Conservation (phyloP, 345 rosid species). For the Eucalyptus cloeziana region DNA sequence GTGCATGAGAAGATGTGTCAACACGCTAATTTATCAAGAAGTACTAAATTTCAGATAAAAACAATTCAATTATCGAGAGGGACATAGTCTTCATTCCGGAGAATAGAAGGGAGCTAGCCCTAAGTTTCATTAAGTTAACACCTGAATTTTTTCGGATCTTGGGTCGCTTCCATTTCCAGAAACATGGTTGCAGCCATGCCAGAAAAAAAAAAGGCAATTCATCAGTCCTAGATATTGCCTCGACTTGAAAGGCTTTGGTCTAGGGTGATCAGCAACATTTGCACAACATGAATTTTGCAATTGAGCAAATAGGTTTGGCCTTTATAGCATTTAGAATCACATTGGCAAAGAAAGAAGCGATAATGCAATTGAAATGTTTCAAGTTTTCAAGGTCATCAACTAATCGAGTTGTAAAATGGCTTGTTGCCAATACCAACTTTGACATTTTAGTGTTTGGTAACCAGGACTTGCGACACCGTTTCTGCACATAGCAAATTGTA, state of each 20-base stretch:
- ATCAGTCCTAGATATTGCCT: background rate
- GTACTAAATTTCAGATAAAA: background rate
- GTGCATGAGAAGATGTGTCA: background rate
- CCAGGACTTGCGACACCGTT: background rate
- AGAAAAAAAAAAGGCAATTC: background rate
- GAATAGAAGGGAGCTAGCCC: background rate
- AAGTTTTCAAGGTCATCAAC: background rate
- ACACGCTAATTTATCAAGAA: background rate
- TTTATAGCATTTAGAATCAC: background rate
- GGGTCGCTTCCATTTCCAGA: constrained; percentile 17
- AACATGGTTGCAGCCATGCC: background rate
- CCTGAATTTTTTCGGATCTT: constrained; percentile 40
- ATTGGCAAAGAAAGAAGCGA: background rate
- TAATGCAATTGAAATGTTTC: background rate
- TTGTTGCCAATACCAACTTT: background rate
- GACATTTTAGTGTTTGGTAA: background rate
- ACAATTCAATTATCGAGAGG: background rate
- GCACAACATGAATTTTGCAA: background rate
- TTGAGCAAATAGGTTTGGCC: background rate
- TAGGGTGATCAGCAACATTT: background rate
- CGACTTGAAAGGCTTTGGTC: background rate
- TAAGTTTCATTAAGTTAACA: background rate
- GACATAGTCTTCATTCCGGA: background rate
- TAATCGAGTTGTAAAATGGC: background rate
- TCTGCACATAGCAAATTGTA: too few species aligned